Evolutionary conservation across 1,284 basidiomycete genomes (phyloP).

Genomic region (Ganoderma resinaceum): DNA sequence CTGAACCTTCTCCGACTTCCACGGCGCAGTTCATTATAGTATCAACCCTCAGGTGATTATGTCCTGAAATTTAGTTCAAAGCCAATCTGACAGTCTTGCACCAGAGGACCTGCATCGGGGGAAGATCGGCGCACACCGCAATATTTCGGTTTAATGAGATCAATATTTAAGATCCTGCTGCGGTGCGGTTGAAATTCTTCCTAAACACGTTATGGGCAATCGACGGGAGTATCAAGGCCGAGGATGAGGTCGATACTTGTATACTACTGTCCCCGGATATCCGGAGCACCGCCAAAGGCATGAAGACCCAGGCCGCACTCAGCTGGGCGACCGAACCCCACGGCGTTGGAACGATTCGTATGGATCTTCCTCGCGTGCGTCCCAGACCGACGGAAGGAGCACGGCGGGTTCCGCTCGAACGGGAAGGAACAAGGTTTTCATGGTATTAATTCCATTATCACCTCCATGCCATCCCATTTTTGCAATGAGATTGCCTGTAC

Average conservation of each 20-base stretch:
- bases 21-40: background rate
- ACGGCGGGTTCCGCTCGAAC: background rate
- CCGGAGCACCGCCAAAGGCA: background rate
- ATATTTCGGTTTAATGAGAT: background rate
- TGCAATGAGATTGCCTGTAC: background rate
- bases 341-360: background rate
- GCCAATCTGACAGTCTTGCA: background rate
- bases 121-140: background rate
- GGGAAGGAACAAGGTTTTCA: background rate
- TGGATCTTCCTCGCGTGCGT: background rate
- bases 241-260: constrained; percentile 49
- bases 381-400: background rate
- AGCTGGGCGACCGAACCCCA: background rate
- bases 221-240: constrained; percentile 58
- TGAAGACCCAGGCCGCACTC: background rate
- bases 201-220: constrained; percentile 68
- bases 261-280: background rate
- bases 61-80: background rate
- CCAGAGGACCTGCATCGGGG: background rate
- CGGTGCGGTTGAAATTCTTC: constrained; percentile 29
- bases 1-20: background rate
- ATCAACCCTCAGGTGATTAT: background rate
- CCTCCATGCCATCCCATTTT: background rate
- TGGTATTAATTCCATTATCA: background rate
- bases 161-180: background rate